These are phyloP conservation scores for Saitozyma sp. DNA, from an alignment of 768 basidiomycete species.

Conservation along the genomic window DNA sequence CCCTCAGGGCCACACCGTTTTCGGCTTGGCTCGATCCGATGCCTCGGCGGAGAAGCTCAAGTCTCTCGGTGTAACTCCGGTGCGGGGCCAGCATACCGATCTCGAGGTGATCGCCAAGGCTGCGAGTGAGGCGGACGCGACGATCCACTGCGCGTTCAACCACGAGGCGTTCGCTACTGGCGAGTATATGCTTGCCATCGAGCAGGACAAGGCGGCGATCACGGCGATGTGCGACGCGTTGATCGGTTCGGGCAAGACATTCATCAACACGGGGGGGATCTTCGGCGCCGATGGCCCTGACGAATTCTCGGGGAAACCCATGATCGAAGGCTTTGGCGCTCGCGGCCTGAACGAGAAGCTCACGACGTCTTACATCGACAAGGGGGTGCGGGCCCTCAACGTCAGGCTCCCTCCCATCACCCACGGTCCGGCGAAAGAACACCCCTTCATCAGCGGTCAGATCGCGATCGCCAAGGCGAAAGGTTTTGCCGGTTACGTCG, in stretches of 20 bases:
- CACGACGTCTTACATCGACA: slow-evolving; percentile 7
- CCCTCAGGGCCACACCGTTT: slow-evolving; percentile 20
- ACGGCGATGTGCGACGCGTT: slow-evolving; percentile 9
- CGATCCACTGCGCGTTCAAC: slow-evolving; percentile 29
- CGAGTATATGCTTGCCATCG: too few relatives aligned
- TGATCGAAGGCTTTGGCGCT: background rate
- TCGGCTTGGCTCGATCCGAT: slow-evolving; percentile 22
- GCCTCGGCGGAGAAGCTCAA: slow-evolving; percentile 16
- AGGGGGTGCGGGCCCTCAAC: slow-evolving; percentile 16
- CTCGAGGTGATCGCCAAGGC: slow-evolving; percentile 16
- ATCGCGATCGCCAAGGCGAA: slow-evolving; percentile 11
- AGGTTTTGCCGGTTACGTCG: slow-evolving; percentile 13
- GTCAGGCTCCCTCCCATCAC: slow-evolving; percentile 26
- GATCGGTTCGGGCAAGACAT: slow-evolving; percentile 27
- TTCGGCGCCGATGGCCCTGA: background rate
- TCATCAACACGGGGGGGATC: slow-evolving; percentile 23
- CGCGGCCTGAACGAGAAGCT: slow-evolving; percentile 14
- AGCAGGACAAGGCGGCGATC: too few relatives aligned
- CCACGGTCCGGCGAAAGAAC: slow-evolving; percentile 12
- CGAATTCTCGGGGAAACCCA: slow-evolving; percentile 4
- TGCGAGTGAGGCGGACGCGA: slow-evolving; percentile 22
- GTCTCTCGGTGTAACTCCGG: slow-evolving; percentile 10
- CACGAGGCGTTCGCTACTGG: too few relatives aligned
- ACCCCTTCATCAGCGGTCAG: slow-evolving; percentile 13
- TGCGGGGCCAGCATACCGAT: slow-evolving; percentile 27